Conservation (phyloP, 805 yeast species). For the Kuraishia capsulata region DNA sequence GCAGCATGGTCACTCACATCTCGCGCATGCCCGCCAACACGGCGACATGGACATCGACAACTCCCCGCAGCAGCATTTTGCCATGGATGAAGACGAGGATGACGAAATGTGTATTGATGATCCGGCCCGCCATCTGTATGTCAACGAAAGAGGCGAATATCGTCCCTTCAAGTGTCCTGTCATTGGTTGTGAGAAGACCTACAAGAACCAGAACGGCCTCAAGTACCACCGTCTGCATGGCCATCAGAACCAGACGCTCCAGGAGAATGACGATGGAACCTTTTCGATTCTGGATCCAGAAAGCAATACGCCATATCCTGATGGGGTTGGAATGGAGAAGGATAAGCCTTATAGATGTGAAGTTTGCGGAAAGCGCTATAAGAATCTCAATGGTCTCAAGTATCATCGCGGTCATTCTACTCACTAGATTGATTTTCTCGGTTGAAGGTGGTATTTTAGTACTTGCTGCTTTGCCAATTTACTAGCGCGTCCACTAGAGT, state of each 20-base stretch:
- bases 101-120: constrained; percentile 84
- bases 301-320: constrained; percentile 80
- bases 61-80: constrained; percentile 15
- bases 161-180: constrained; percentile 97
- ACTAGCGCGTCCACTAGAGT: too few species aligned
- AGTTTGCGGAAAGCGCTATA: constrained; percentile 95
- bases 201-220: constrained; percentile 94
- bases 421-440: constrained; percentile 35
- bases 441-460: too few species aligned
- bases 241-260: constrained; percentile 89
- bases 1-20: constrained; percentile 1
- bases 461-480: too few species aligned
- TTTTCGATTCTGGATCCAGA: constrained; percentile 89
- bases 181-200: constrained; percentile 94
- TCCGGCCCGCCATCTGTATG: constrained; percentile 91
- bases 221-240: constrained; percentile 95
- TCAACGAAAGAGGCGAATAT: constrained; percentile 84
- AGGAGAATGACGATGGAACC: constrained; percentile 89
- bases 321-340: constrained; percentile 90
- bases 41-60: not conserved
- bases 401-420: constrained; percentile 98
- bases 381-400: constrained; percentile 91
- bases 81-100: constrained; percentile 28
- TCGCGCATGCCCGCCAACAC: constrained; percentile 1
- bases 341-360: constrained; percentile 98